Evolutionary conservation across 2,329 filamentous ascomycete genomes (phyloP).

Genomic region (Hypoxylon sp.): DNA sequence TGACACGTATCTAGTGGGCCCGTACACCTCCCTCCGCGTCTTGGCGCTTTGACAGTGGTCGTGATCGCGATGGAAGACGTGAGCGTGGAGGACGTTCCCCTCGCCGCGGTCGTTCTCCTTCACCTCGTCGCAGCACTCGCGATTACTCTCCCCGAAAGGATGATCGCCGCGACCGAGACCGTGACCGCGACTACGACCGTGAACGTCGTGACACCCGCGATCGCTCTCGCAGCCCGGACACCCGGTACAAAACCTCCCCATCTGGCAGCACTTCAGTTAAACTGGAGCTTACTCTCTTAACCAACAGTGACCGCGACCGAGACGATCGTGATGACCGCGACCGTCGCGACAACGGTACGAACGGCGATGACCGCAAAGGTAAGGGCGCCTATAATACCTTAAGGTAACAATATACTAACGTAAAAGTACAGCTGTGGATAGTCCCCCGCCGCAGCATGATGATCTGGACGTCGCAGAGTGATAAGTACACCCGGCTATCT

Average conservation of each 20-base stretch:
- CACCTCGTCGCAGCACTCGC: slow-evolving; percentile 79
- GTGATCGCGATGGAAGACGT: slow-evolving; percentile 72
- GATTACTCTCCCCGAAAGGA: slow-evolving; percentile 92
- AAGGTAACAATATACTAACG: slow-evolving; percentile 34
- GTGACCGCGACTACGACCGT: slow-evolving; percentile 56
- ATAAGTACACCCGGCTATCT: slow-evolving; percentile 45
- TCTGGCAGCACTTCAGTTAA: slow-evolving; percentile 11
- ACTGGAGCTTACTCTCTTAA: slow-evolving; percentile 22
- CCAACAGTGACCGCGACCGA: slow-evolving; percentile 63
- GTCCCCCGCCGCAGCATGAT: slow-evolving; percentile 86
- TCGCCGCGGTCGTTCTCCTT: slow-evolving; percentile 78
- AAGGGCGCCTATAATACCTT: slow-evolving; percentile 45
- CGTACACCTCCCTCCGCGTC: slow-evolving; percentile 97
- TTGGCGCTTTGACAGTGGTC: slow-evolving; percentile 96
- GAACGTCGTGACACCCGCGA: slow-evolving; percentile 71
- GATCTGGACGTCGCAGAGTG: slow-evolving; percentile 95
- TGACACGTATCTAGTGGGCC: slow-evolving; percentile 79
- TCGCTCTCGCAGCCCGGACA: slow-evolving; percentile 77
- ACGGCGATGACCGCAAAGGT: slow-evolving; percentile 94
- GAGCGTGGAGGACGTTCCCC: slow-evolving; percentile 69
- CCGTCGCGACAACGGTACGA: slow-evolving; percentile 80
- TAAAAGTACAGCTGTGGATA: slow-evolving; percentile 69
- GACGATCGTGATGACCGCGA: slow-evolving; percentile 79
- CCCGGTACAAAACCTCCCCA: slow-evolving; percentile 47
- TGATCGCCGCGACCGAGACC: slow-evolving; percentile 81